Base-by-base conservation (phyloP, 164 flowering plant genomes). In the Aristolochia californica region DNA sequence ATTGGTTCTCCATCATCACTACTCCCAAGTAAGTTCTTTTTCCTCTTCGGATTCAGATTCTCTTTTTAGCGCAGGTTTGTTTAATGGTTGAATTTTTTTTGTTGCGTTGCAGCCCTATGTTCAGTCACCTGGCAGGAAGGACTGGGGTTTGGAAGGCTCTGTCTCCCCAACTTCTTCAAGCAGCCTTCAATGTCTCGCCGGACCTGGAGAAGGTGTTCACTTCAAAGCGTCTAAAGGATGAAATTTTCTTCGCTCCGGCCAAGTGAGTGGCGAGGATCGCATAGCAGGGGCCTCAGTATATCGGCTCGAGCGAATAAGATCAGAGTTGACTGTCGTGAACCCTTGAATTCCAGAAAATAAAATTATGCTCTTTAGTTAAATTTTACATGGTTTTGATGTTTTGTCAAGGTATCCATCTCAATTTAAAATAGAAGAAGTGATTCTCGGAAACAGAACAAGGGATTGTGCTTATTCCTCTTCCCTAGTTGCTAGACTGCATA, bases 1-100 rank as follows among this genome's bases (percentile, higher is more conserved):
- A 73, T 0, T 85, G 91, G 87, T 85, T 88, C 81, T 88, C 96
- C 45, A 83, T 88, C 68, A 78, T 87, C 68, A 73, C 80, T 57
- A 84, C 89, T 50, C 87, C 96, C 13, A 73, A 83, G 95, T 87
- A 69, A 82, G 80, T 64, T 4, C 53, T 17, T 28, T 20, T 43
- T 0, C 13, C 16, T 12, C 5, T 47, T 40, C 24, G 5, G 0
- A 56, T 56, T 38, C 43, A n/a, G 13, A 13, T 20, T 24, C 11
- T 45, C n/a, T 20, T 20, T 40, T 30, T 17, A 9, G 15, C 27
- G 28, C 3, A 52, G 26, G 2, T 11, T 2, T 16, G 18, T 17
- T 16, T 43, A 17, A 24, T 59, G 21, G 45, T 34, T 34, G 13
- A 20, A 2, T 28, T 51, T 2, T 21, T 40, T 21, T 18, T 5